These are phyloP conservation scores for Phytophthora ramorum DNA, from an alignment of 352 stramenopile genomes.

Conservation along the genomic window DNA sequence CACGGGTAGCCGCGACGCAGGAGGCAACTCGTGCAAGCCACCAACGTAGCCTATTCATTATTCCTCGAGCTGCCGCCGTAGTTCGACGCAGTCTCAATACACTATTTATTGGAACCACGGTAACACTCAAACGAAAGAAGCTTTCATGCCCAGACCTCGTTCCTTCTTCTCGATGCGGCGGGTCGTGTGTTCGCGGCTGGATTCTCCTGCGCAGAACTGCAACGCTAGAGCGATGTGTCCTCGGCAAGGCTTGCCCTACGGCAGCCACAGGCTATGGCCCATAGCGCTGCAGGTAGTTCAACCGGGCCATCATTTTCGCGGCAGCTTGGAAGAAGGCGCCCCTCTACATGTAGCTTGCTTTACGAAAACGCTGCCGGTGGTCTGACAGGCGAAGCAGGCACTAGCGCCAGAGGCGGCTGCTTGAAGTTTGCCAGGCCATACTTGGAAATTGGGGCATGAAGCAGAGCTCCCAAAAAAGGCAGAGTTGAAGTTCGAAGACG, in stretches of 20 bases:
- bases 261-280: no score
- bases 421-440: background rate
- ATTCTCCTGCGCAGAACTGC: slow-evolving; percentile 6
- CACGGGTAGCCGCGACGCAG: no score
- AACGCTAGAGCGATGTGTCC: slow-evolving; percentile 4
- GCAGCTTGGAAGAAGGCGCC: background rate
- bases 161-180: slow-evolving; percentile 1
- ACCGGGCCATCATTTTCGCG: background rate
- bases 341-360: no score
- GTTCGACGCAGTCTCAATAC: slow-evolving; percentile 25
- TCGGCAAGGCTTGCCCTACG: slow-evolving; percentile 1
- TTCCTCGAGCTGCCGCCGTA: slow-evolving; percentile 14
- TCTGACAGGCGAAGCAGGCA: background rate
- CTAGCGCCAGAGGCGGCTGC: background rate
- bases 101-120: slow-evolving; percentile 38
- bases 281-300: no score
- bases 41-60: slow-evolving; percentile 23
- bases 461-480: background rate
- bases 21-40: slow-evolving; percentile 1
- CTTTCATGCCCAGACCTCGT: slow-evolving; percentile 12
- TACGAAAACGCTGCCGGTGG: no score
- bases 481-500: no score
- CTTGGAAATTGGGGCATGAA: background rate
- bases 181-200: slow-evolving; percentile 8
- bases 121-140: slow-evolving; percentile 24